Conservation (phyloP, 805 yeast species). For the Cyberlindnera suaveolens region DNA sequence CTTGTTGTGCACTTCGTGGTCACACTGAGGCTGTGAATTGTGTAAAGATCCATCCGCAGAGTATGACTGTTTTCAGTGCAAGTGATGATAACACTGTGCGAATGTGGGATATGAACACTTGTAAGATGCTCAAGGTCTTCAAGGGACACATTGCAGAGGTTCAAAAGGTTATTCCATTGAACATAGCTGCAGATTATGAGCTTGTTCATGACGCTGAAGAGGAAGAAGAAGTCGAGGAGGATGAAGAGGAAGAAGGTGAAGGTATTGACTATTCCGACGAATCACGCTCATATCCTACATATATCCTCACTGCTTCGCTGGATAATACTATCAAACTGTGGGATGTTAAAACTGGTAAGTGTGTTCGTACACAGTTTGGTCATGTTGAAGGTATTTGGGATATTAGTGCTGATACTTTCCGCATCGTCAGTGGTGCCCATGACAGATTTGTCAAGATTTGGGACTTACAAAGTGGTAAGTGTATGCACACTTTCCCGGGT, state of each 20-base stretch:
- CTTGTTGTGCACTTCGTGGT: constrained; percentile 89
- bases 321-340: constrained; percentile 92
- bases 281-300: constrained; percentile 58
- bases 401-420: constrained; percentile 89
- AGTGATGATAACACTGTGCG: constrained; percentile 89
- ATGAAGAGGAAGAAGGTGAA: constrained; percentile 19
- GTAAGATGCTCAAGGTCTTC: constrained; percentile 73
- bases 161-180: constrained; percentile 84
- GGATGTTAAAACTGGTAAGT: constrained; percentile 83
- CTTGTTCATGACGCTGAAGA: constrained; percentile 33
- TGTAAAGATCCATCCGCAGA: constrained; percentile 77
- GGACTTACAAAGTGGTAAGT: constrained; percentile 93
- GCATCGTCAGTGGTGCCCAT: constrained; percentile 92
- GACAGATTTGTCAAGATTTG: constrained; percentile 86
- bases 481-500: constrained; percentile 88
- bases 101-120: constrained; percentile 88
- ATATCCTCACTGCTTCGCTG: constrained; percentile 77
- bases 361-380: constrained; percentile 92
- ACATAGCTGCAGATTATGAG: constrained; percentile 58
- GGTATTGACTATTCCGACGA: constrained; percentile 21
- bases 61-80: constrained; percentile 77
- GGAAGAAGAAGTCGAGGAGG: constrained; percentile 15
- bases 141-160: constrained; percentile 92
- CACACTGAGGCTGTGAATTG: constrained; percentile 90
- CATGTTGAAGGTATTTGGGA: constrained; percentile 99